Evolutionary conservation across 352 stramenopile genomes (phyloP).

Genomic region (Pythium aristosporum): DNA sequence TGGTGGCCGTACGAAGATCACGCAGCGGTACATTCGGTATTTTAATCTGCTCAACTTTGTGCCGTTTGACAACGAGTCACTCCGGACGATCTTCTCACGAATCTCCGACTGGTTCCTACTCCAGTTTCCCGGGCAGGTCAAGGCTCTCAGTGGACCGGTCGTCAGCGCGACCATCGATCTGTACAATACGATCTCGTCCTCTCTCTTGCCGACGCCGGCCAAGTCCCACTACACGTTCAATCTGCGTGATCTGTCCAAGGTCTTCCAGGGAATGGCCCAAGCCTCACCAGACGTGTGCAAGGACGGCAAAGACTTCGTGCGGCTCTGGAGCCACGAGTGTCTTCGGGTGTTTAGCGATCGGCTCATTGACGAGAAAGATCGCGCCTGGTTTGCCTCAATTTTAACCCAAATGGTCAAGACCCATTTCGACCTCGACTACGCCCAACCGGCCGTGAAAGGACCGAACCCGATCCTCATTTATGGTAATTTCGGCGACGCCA

Average conservation of each 20-base stretch:
- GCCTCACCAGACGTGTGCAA: slow-evolving; percentile 74
- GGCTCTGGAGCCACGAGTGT: slow-evolving; percentile 92
- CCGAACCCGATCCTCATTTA: slow-evolving; percentile 82
- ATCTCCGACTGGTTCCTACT: slow-evolving; percentile 92
- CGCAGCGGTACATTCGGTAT: slow-evolving; percentile 91
- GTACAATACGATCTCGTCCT: slow-evolving; percentile 90
- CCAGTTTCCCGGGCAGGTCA: slow-evolving; percentile 79
- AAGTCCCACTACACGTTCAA: slow-evolving; percentile 97
- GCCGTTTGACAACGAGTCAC: slow-evolving; percentile 86
- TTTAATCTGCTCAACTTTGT: slow-evolving; percentile 95
- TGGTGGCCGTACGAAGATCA: slow-evolving; percentile 90
- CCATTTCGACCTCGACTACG: slow-evolving; percentile 84
- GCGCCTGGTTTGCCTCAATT: slow-evolving; percentile 81
- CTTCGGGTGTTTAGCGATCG: slow-evolving; percentile 91
- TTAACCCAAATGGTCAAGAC: slow-evolving; percentile 65
- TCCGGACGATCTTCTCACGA: slow-evolving; percentile 84
- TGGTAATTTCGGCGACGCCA: slow-evolving; percentile 87
- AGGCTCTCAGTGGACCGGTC: slow-evolving; percentile 61
- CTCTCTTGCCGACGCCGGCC: slow-evolving; percentile 89
- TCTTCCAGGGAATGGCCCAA: slow-evolving; percentile 91
- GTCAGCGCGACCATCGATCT: slow-evolving; percentile 90
- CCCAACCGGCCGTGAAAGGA: slow-evolving; percentile 47
- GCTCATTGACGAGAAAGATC: slow-evolving; percentile 88
- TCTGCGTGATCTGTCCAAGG: slow-evolving; percentile 90
- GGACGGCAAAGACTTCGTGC: slow-evolving; percentile 84